Evolutionary conservation across 768 basidiomycete genomes (phyloP).

Genomic region (Tricholoma sp.): DNA sequence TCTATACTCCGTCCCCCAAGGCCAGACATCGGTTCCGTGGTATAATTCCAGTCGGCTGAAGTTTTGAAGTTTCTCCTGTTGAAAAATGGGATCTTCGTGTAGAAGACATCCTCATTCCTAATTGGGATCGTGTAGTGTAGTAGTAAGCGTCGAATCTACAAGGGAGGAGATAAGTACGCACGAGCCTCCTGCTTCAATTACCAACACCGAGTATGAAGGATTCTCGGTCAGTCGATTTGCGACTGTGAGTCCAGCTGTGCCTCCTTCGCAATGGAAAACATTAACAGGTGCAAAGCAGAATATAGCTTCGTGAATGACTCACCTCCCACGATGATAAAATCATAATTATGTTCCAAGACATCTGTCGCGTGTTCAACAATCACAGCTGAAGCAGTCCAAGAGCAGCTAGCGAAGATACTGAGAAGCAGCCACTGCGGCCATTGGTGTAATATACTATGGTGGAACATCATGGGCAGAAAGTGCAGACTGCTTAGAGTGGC

Average conservation of each 20-base stretch:
- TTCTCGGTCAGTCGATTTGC: conserved; percentile 11
- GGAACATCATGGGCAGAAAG: too few species aligned
- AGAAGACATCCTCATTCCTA: conserved; percentile 19
- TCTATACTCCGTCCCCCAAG: conserved; percentile 15
- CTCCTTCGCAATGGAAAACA: conserved; percentile 2
- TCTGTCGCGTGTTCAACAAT: conserved; percentile 7
- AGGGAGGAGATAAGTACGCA: conserved; percentile 1
- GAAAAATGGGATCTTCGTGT: conserved; percentile 19
- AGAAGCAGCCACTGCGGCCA: background rate
- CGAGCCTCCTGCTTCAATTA: conserved; percentile 11
- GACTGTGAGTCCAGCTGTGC: conserved; percentile 12
- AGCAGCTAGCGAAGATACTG: background rate
- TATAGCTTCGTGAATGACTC: background rate
- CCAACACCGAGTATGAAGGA: conserved; percentile 4
- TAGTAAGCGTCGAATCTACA: background rate
- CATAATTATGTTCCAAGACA: conserved; percentile 6
- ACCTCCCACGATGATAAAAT: conserved; percentile 14
- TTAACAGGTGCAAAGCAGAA: background rate
- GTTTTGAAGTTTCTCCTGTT: conserved; percentile 7
- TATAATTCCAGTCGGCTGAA: conserved; percentile 27
- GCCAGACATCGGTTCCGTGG: conserved; percentile 18
- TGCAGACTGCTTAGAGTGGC: too few species aligned
- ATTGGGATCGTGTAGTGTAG: background rate
- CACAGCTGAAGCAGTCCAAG: background rate
- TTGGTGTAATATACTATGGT: background rate